These are phyloP conservation scores for Paramyrothecium sp. DNA, from an alignment of 2,329 filamentous ascomycete species.

Conservation along the genomic window DNA sequence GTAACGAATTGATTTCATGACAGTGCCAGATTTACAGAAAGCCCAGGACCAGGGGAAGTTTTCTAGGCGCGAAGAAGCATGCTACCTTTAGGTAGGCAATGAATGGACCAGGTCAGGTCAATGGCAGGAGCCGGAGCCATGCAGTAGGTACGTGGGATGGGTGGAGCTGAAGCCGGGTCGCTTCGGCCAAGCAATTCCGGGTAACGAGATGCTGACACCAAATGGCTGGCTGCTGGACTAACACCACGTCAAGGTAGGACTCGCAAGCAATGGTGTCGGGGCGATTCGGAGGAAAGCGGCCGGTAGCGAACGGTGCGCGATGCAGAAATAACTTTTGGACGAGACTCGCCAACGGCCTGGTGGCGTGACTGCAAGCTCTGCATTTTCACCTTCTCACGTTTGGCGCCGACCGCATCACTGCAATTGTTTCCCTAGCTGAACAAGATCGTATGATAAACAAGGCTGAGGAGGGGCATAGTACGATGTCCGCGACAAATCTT, in stretches of 20 bases:
- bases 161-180: background rate
- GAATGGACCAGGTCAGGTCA: background rate
- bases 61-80: background rate
- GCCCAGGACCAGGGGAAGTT: background rate
- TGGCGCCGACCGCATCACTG: background rate
- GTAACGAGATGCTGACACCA: background rate
- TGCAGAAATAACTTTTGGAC: background rate
- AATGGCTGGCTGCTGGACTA: background rate
- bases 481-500: too few species aligned
- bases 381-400: slow-evolving; percentile 3
- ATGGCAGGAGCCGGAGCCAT: background rate
- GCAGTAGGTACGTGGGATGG: background rate
- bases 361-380: background rate
- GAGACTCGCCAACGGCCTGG: slow-evolving; percentile 6
- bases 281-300: background rate
- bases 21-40: background rate
- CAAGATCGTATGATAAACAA: slow-evolving; percentile 37
- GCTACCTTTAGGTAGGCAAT: background rate
- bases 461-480: slow-evolving; percentile 28
- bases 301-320: slow-evolving; percentile 1
- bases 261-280: background rate
- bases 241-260: too few species aligned
- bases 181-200: background rate
- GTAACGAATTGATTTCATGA: too few species aligned
- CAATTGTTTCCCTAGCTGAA: slow-evolving; percentile 2